phyloP scores from a whole-genome alignment of 108 stramenopile species.

The Pseudonitzschia multiseries region DNA sequence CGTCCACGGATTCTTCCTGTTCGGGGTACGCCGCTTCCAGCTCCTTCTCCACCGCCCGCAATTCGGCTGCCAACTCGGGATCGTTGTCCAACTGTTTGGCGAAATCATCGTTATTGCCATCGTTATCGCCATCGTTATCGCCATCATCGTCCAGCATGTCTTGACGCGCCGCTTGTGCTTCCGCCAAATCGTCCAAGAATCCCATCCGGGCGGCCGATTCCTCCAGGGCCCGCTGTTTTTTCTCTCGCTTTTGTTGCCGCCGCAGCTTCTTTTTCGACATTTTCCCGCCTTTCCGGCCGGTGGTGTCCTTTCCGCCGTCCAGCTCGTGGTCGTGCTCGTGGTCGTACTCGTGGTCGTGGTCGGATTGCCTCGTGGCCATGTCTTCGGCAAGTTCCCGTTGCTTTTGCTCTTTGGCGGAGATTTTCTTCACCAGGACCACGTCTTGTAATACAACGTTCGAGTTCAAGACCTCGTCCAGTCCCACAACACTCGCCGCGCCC shows the following conservation, averaged over 20 bases:
- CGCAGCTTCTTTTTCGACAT: slow-evolving; percentile 57
- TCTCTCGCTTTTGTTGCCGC: slow-evolving; percentile 64
- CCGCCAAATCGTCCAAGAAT: slow-evolving; percentile 55
- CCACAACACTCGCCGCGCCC: slow-evolving; percentile 28
- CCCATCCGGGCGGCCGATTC: slow-evolving; percentile 86
- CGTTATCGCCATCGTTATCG: slow-evolving; percentile 35
- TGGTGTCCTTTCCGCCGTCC: slow-evolving; percentile 27
- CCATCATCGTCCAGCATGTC: slow-evolving; percentile 19
- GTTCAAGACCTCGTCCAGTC: slow-evolving; percentile 37
- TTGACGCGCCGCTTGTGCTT: slow-evolving; percentile 23
- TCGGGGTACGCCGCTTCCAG: slow-evolving; percentile 31
- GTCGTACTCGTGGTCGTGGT: slow-evolving; percentile 27
- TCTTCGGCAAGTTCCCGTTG: slow-evolving; percentile 15
- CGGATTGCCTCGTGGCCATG: not conserved
- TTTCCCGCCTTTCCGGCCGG: slow-evolving; percentile 29
- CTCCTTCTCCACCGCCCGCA: slow-evolving; percentile 59
- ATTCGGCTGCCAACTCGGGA: slow-evolving; percentile 65
- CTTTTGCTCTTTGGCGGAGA: slow-evolving; percentile 36
- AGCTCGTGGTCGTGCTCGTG: slow-evolving; percentile 23
- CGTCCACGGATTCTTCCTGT: not conserved
- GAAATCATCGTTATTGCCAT: slow-evolving; percentile 36
- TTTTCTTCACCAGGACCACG: slow-evolving; percentile 94
- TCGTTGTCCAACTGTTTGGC: slow-evolving; percentile 50
- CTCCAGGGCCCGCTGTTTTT: slow-evolving; percentile 61
- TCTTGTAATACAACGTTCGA: slow-evolving; percentile 83